Percentiles rank a stretch among this genome's conserved stretches.
Evolutionary conservation across 2,329 filamentous ascomycete species (phyloP).

Genomic region (Colletotrichum sp.): DNA sequence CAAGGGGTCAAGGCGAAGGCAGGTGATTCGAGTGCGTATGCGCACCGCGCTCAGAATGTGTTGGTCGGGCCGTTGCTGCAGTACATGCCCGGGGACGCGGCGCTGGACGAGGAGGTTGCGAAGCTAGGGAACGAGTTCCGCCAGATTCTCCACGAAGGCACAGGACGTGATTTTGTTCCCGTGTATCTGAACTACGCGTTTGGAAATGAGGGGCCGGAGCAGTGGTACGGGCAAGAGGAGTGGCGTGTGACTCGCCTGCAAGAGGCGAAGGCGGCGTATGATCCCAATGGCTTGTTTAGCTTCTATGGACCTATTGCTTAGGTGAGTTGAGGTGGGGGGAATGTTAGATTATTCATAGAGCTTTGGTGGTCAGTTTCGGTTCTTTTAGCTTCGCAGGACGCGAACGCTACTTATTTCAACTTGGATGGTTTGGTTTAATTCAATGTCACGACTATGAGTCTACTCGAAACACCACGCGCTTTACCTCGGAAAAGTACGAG

Average conservation of each 20-base stretch:
- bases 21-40: constrained; percentile 44
- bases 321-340: not conserved
- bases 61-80: constrained; percentile 40
- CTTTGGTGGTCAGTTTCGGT: not conserved
- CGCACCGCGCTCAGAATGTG: constrained; percentile 49
- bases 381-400: not conserved
- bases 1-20: constrained; percentile 45
- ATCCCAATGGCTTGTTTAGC: constrained; percentile 47
- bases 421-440: not conserved
- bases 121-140: constrained; percentile 41
- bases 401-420: not conserved
- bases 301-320: constrained; percentile 44
- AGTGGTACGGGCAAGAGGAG: constrained; percentile 52
- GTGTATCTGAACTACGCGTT: constrained; percentile 58
- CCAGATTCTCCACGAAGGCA: constrained; percentile 36
- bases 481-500: not conserved
- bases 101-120: constrained; percentile 34
- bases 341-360: not conserved
- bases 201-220: constrained; percentile 44
- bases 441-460: not conserved
- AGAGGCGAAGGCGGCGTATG: constrained; percentile 51
- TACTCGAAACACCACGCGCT: not conserved
- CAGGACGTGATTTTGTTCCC: constrained; percentile 34
- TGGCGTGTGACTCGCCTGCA: constrained; percentile 53
- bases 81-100: constrained; percentile 36